Percentiles rank a stretch among this genome's conserved stretches.
Conservation (phyloP, 1,284 basidiomycete genomes). For the Ustilago shanxiensis region DNA sequence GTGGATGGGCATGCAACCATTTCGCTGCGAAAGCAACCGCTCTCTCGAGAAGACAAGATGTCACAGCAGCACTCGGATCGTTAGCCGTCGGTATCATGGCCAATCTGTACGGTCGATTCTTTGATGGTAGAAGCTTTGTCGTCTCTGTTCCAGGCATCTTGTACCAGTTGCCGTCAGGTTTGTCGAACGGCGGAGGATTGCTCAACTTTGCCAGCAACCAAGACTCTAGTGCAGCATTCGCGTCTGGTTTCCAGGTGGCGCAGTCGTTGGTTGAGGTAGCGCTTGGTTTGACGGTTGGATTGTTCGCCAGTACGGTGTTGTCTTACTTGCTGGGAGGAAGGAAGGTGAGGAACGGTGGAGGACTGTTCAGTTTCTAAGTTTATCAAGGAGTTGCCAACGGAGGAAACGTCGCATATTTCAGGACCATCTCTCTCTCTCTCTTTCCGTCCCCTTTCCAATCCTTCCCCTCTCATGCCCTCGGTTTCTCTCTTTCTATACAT, state of each 20-base stretch:
- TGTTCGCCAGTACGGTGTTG: slow-evolving; percentile 65
- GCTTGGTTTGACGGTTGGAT: slow-evolving; percentile 66
- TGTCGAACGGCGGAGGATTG: slow-evolving; percentile 87
- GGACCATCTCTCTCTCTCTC: background rate
- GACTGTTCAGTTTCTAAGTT: slow-evolving; percentile 64
- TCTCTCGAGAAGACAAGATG: slow-evolving; percentile 52
- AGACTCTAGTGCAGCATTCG: slow-evolving; percentile 34
- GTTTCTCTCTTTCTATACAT: background rate
- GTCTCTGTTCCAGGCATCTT: slow-evolving; percentile 78
- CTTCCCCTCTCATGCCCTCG: too few relatives aligned
- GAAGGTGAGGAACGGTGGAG: slow-evolving; percentile 58
- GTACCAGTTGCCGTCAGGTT: slow-evolving; percentile 87
- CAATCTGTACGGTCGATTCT: slow-evolving; percentile 85
- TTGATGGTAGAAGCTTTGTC: slow-evolving; percentile 82
- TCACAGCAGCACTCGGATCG: slow-evolving; percentile 74
- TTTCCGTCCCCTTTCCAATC: background rate
- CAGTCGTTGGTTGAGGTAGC: slow-evolving; percentile 65
- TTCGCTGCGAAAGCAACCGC: slow-evolving; percentile 45
- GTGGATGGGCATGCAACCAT: slow-evolving; percentile 76
- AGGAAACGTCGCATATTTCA: background rate
- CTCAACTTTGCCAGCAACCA: slow-evolving; percentile 76
- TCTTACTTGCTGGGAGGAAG: slow-evolving; percentile 62
- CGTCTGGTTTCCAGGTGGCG: slow-evolving; percentile 50
- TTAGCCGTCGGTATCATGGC: slow-evolving; percentile 86
- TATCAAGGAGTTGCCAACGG: background rate